Base-by-base conservation (phyloP, 73 alveolate species). In the Durusdinium trenchii region DNA sequence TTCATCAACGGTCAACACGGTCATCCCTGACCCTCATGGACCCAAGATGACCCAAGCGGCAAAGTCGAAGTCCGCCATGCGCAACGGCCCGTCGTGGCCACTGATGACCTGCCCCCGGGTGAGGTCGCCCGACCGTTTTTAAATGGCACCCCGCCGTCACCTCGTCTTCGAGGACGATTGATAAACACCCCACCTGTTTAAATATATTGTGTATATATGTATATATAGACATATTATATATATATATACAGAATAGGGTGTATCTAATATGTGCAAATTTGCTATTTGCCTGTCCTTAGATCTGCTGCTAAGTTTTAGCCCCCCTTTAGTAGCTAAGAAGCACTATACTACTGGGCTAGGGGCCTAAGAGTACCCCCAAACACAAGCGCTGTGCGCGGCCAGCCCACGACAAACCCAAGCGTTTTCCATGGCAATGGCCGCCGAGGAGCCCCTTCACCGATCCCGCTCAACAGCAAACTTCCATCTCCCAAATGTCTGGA, bases 51-150 rank as follows among this genome's bases (percentile, higher is more conserved):
- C n/a, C n/a, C n/a, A n/a, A n/a, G n/a, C n/a, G 4, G 52, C 94
- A 36, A 84, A 84, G 94, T 84, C 94, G 76, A 84, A 84, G 94
- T 84, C 94, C 38, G 54, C 14, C 42, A 51, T 32, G 76, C 94
- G 94, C 78, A 84, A 36, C 43, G 94, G 94, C 23, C 94, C 94
- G n/a, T 84, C 94, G 38, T 84, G 94, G 54, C 94, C 94, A 35
- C 94, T 84, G 26, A 84, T 20, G 42, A 51, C 94, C 94, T 84
- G n/a, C 79, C 38, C 32, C 23, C 42, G 26, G 26, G 50, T 7
- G 12, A 2, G 1, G 10, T 12, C 1, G 2, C 4, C 0, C 2
- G 52, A 36, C 12, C 0, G 42, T 71, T 71, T 38, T 26, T 1
- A 38, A 7, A 38, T 3, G 16, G 26, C 3, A 7, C 26, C 5